A percentile compares a stretch with the other conserved stretches of the same genome.
Conservation (phyloP, 768 basidiomycete species). For the Russula sp. region DNA sequence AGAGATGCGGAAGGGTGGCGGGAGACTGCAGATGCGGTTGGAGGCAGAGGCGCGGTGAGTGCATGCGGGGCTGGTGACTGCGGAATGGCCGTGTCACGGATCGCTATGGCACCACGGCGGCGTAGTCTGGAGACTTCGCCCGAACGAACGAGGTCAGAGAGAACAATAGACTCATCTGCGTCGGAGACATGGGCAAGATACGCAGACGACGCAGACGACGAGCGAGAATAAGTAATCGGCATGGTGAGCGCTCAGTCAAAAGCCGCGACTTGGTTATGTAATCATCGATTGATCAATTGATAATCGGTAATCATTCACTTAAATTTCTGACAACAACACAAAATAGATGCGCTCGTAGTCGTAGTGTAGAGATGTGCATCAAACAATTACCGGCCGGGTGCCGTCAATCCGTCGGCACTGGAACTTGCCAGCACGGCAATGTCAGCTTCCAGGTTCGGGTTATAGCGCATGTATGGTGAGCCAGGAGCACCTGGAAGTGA, state of each 20-base stretch:
- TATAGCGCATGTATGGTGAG: conserved; percentile 18
- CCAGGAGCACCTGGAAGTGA: conserved; percentile 17
- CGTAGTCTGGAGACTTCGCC: conserved; percentile 68
- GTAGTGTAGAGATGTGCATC: too few species aligned
- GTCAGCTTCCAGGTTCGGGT: conserved; percentile 16
- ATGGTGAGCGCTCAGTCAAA: conserved; percentile 7
- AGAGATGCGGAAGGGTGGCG: not conserved
- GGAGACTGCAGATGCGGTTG: not conserved
- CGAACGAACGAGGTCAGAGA: conserved; percentile 66
- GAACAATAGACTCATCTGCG: conserved; percentile 59
- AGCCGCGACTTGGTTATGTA: not conserved
- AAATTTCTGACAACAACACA: not conserved
- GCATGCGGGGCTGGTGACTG: conserved; percentile 6
- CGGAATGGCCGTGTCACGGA: conserved; percentile 29
- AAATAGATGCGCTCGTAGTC: not conserved
- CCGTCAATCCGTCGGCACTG: conserved; percentile 9
- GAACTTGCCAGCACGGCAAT: conserved; percentile 16
- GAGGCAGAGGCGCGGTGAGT: conserved; percentile 1
- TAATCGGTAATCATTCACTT: not conserved
- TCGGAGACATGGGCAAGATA: conserved; percentile 30
- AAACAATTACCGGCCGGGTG: not conserved
- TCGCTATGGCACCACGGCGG: conserved; percentile 64
- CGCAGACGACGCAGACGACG: not conserved
- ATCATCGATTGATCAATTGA: not conserved
- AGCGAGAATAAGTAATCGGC: conserved; percentile 20